Evolutionary conservation across 768 basidiomycete species (phyloP).

Genomic region (Paxillus ammoniavirescens): DNA sequence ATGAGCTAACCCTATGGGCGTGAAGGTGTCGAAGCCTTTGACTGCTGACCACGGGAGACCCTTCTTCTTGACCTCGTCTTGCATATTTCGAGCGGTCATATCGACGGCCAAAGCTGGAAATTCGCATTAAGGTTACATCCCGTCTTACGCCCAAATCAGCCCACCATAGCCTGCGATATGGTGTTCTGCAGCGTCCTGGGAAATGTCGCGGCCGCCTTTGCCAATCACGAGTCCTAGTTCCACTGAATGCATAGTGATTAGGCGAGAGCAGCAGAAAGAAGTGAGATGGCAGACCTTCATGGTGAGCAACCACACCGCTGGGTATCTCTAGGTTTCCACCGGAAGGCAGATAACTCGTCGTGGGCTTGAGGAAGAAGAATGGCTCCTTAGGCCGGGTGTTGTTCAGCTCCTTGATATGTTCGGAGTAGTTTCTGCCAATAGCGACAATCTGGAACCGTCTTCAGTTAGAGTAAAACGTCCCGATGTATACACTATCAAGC

Average conservation of each 20-base stretch:
- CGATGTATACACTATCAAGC: background rate
- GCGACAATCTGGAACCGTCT: conserved; percentile 70
- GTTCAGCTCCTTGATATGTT: conserved; percentile 89
- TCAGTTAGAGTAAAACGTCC: background rate
- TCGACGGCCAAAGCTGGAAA: conserved; percentile 79
- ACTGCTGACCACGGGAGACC: conserved; percentile 98
- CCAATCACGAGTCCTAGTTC: conserved; percentile 98
- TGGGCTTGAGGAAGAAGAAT: conserved; percentile 98
- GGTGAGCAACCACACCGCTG: conserved; percentile 75
- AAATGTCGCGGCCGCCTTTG: conserved; percentile 80
- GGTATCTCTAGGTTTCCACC: conserved; percentile 89
- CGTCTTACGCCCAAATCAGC: conserved; percentile 8
- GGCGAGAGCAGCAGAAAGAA: background rate
- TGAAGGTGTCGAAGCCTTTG: conserved; percentile 97
- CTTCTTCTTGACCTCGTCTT: conserved; percentile 87
- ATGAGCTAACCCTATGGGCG: conserved; percentile 72
- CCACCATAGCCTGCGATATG: conserved; percentile 92
- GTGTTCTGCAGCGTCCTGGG: conserved; percentile 63
- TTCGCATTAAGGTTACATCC: background rate
- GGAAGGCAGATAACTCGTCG: conserved; percentile 77
- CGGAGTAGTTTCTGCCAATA: conserved; percentile 92
- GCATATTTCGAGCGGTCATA: conserved; percentile 95
- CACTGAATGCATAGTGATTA: conserved; percentile 42
- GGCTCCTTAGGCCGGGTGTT: conserved; percentile 88
- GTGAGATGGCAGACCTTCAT: conserved; percentile 65